Percentiles rank a stretch among this genome's conserved stretches.
These are phyloP conservation scores for Citrus reticulata DNA, from an alignment of 345 rosid genomes.

Conservation along the genomic window DNA sequence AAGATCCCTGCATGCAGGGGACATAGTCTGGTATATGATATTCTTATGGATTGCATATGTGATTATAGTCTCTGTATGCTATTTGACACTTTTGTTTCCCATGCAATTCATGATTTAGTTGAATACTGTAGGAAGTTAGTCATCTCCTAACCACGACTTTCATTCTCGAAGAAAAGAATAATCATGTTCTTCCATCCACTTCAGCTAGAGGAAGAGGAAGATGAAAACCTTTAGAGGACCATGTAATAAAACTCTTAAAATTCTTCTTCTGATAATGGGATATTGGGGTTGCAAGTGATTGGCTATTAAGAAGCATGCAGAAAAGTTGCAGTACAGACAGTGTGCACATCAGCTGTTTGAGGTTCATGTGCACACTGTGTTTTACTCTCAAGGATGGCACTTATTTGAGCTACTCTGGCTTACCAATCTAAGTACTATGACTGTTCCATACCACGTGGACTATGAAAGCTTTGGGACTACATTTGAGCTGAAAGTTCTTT, in stretches of 20 bases:
- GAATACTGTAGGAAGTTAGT: not conserved
- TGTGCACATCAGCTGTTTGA: not conserved
- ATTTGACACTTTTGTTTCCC: not conserved
- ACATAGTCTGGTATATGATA: slow-evolving; percentile 71
- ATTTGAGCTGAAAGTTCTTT: slow-evolving; percentile 9
- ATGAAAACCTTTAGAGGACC: not conserved
- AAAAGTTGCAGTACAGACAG: not conserved
- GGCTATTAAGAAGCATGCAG: not conserved
- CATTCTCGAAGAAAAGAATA: not conserved
- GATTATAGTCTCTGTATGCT: not conserved
- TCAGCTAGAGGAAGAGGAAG: not conserved
- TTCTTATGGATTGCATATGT: not conserved
- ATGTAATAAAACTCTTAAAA: not conserved
- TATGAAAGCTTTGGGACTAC: not conserved
- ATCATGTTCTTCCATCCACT: not conserved
- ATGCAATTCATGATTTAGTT: not conserved
- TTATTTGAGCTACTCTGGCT: not conserved
- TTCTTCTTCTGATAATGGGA: not conserved
- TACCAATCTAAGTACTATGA: not conserved
- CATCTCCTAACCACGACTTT: not conserved
- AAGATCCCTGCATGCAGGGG: slow-evolving; percentile 98
- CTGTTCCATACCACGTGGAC: not conserved
- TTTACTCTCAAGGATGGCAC: not conserved
- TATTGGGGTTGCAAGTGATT: not conserved
- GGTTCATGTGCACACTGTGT: not conserved